A percentile compares a stretch with the other conserved stretches of the same genome.
phyloP scores from a whole-genome alignment of 2,329 filamentous ascomycete species.

The Cadophora sp. region DNA sequence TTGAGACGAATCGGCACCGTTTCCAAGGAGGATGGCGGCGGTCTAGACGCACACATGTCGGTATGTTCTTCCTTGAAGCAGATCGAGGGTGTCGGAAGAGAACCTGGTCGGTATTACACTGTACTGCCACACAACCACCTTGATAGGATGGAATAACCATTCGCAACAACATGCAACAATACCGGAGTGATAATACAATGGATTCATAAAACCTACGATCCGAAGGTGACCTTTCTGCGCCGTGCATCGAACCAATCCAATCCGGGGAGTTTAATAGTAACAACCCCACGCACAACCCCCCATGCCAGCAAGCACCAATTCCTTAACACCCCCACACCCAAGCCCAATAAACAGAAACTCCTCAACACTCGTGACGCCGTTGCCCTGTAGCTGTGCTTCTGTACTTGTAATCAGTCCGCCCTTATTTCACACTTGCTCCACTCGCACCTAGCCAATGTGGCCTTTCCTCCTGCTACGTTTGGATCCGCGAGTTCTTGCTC shows the following conservation, averaged over 20 bases:
- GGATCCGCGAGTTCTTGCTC: conserved; percentile 32
- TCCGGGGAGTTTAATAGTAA: neutral
- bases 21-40: neutral
- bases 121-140: conserved; percentile 36
- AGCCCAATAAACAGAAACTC: conserved; percentile 10
- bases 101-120: conserved; percentile 32
- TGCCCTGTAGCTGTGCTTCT: conserved; percentile 11
- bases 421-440: neutral
- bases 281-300: conserved; percentile 14
- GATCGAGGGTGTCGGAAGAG: conserved; percentile 20
- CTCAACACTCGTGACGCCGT: conserved; percentile 26
- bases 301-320: conserved; percentile 12
- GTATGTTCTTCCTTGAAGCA: neutral
- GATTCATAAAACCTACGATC: conserved; percentile 20
- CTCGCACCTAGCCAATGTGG: neutral
- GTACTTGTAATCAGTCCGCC: conserved; percentile 1
- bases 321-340: conserved; percentile 28
- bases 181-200: conserved; percentile 17
- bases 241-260: neutral
- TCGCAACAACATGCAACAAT: neutral
- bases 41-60: conserved; percentile 8
- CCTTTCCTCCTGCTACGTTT: conserved; percentile 17
- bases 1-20: neutral
- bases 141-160: conserved; percentile 9
- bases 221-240: conserved; percentile 5